Evolutionary conservation across 2,329 filamentous ascomycete species (phyloP), one percentile per base, ranked within the genome.

Genomic region (Alternaria novae-zelandiae): DNA sequence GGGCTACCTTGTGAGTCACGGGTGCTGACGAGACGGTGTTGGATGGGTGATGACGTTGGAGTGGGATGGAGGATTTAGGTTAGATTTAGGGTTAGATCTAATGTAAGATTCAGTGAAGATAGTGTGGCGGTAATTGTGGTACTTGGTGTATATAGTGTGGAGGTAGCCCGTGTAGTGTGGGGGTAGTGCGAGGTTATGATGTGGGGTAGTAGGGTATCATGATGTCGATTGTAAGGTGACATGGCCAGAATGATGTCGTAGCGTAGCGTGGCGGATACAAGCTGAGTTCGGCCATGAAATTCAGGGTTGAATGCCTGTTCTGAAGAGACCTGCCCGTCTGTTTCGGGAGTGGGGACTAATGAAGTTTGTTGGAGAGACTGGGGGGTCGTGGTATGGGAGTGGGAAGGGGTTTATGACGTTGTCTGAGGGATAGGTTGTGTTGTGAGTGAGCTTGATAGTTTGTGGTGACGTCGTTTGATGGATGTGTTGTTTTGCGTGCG

Each of bases 21-120:
- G 47, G 64, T 64, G 45, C 60, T 68, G 47, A 67, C 62, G 13
- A 65, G 57, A 57, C 65, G 58, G 13, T 67, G 61, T 53, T 67
- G 66, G 17, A 41, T 17, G 68, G 21, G 56, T 66, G 32, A 69
- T 61, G 36, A 68, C 43, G 21, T 65, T 45, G 32, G 20, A 41
- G 49, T 41, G 49, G 28, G 20, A 41, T 53, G 15, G 1, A 36
- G 32, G 4, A 9, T 36, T 36, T 0, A 8, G 2, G 17, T 11
- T 41, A 9, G 5, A 6, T 11, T 6, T 17, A n/a, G 36, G 36
- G n/a, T 17, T 17, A 17, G 4, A 41, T 41, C 0, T 0, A 5
- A n/a, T 17, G n/a, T 41, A 10, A 11, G 15, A 41, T 11, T 6
- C 15, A 41, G 15, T 4, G 36, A 41, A 41, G 0, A 11, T 41